These are phyloP conservation scores for Kwoniella shandongensis DNA, from an alignment of 768 basidiomycete genomes.

Conservation along the genomic window DNA sequence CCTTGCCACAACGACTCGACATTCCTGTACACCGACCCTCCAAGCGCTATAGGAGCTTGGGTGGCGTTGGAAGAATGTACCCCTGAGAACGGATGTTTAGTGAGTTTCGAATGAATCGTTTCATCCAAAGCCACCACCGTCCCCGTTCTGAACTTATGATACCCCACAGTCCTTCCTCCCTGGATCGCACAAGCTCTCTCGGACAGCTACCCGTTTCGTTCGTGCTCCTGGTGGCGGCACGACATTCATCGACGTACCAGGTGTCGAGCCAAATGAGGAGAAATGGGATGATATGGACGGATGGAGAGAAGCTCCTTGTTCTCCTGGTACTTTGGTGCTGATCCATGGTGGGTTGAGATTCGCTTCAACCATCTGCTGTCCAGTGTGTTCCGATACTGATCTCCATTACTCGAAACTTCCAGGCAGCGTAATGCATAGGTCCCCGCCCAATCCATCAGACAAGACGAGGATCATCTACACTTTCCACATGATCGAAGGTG, in stretches of 20 bases:
- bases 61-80: conserved; percentile 91
- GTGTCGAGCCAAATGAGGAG: conserved; percentile 38
- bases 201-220: conserved; percentile 81
- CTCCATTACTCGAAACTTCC: not conserved
- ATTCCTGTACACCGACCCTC: conserved; percentile 83
- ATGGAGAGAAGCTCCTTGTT: conserved; percentile 44
- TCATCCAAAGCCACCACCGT: too few species aligned
- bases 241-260: conserved; percentile 68
- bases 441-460: conserved; percentile 76
- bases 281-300: conserved; percentile 49
- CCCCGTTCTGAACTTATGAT: too few species aligned
- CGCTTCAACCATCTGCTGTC: too few species aligned
- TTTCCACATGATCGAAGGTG: conserved; percentile 71
- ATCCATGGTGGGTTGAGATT: conserved; percentile 72
- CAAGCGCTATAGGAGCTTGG: conserved; percentile 93
- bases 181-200: conserved; percentile 75
- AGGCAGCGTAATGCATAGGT: conserved; percentile 78
- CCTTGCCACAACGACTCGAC: conserved; percentile 88
- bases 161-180: conserved; percentile 60
- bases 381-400: too few species aligned
- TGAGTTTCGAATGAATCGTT: too few species aligned
- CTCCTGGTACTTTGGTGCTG: conserved; percentile 77
- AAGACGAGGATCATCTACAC: conserved; percentile 86
- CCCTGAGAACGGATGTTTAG: conserved; percentile 50
- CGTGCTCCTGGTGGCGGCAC: conserved; percentile 71